These are phyloP conservation scores for Quercus variabilis DNA, from an alignment of 306 rosid genomes.

Conservation along the genomic window DNA sequence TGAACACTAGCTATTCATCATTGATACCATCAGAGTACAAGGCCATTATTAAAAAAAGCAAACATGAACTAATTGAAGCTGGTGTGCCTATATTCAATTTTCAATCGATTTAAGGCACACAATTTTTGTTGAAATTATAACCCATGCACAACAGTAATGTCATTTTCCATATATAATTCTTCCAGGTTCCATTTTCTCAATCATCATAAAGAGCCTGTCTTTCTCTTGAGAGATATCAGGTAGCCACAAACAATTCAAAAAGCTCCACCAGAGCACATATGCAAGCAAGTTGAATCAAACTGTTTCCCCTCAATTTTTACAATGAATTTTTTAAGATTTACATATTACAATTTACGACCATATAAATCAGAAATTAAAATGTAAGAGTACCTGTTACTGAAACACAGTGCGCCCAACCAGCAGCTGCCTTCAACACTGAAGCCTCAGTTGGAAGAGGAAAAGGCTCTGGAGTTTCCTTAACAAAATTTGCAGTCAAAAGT, in stretches of 20 bases:
- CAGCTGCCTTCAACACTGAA: slow-evolving; percentile 65
- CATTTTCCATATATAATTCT: background rate
- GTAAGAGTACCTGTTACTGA: slow-evolving; percentile 55
- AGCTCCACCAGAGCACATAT: background rate
- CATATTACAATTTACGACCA: too few species aligned
- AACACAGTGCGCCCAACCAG: slow-evolving; percentile 95
- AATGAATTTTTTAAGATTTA: background rate
- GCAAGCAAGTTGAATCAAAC: background rate
- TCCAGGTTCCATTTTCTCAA: background rate
- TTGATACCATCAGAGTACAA: background rate
- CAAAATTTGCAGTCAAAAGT: slow-evolving; percentile 31
- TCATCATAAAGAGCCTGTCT: background rate
- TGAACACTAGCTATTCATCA: background rate
- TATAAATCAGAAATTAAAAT: background rate
- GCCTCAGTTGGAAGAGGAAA: slow-evolving; percentile 64
- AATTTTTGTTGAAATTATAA: background rate
- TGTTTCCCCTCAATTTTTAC: background rate
- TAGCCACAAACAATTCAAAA: background rate
- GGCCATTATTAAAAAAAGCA: background rate
- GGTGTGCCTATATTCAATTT: background rate
- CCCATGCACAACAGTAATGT: background rate
- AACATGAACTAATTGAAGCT: background rate
- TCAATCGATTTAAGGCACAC: background rate
- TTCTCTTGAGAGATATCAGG: background rate
- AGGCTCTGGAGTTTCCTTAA: slow-evolving; percentile 79